Conservation (phyloP, 768 basidiomycete genomes). For the Mycena belliarum region DNA sequence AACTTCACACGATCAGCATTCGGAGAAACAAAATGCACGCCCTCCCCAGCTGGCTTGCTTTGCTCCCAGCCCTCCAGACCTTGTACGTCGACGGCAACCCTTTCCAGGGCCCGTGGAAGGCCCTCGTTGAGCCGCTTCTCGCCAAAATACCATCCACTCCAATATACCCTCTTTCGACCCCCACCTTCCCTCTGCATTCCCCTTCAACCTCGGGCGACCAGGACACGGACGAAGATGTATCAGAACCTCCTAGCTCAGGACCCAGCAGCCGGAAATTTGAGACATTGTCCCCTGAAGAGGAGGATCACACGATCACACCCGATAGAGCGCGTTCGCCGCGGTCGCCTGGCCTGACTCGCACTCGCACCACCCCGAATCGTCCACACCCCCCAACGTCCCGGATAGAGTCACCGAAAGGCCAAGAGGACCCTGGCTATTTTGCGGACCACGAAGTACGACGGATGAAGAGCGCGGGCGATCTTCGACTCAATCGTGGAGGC, state of each 20-base stretch:
- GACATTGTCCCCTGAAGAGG: conserved; percentile 46
- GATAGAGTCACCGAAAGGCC: conserved; percentile 40
- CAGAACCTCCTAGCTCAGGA: conserved; percentile 48
- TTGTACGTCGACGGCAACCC: conserved; percentile 95
- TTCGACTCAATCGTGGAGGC: conserved; percentile 44
- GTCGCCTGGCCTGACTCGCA: conserved; percentile 59
- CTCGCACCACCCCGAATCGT: conserved; percentile 75
- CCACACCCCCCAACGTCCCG: conserved; percentile 37
- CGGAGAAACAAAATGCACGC: conserved; percentile 86
- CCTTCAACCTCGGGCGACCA: conserved; percentile 36
- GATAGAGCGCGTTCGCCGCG: conserved; percentile 49
- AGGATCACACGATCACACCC: conserved; percentile 76
- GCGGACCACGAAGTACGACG: conserved; percentile 67
- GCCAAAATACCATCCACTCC: conserved; percentile 62
- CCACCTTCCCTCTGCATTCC: conserved; percentile 54
- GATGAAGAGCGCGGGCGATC: conserved; percentile 88
- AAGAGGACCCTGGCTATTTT: conserved; percentile 43
- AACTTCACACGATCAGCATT: conserved; percentile 86
- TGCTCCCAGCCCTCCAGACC: conserved; percentile 81
- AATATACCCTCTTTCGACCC: conserved; percentile 66
- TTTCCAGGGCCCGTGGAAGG: conserved; percentile 92
- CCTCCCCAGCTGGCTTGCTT: conserved; percentile 93
- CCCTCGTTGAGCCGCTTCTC: conserved; percentile 83
- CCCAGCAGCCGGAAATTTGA: conserved; percentile 23
- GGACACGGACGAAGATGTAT: conserved; percentile 58